Conservation (phyloP, 2,329 filamentous ascomycete species). For the Fusarium mangiferae region DNA sequence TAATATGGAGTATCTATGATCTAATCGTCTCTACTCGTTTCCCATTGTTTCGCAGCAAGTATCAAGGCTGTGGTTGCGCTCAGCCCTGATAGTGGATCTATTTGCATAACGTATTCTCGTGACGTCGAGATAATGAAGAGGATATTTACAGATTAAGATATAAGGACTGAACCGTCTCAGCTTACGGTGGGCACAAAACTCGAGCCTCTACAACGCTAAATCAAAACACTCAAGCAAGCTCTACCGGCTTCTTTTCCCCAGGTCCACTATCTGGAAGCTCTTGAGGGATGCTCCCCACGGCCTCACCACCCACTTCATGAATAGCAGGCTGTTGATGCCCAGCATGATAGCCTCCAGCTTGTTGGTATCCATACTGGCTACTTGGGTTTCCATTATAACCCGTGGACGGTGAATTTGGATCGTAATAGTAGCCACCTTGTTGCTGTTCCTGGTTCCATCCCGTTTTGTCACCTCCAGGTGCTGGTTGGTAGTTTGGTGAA, state of each 20-base stretch:
- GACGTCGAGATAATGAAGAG: neutral
- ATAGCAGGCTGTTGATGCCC: neutral
- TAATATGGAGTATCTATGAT: conserved; percentile 5
- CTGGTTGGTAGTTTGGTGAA: neutral
- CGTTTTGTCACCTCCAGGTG: neutral
- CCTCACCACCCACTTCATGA: conserved; percentile 18
- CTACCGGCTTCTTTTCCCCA: conserved; percentile 6
- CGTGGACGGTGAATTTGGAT: neutral
- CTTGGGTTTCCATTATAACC: neutral
- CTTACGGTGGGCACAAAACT: neutral
- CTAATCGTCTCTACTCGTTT: neutral
- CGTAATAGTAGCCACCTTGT: neutral
- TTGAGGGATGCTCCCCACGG: conserved; percentile 9
- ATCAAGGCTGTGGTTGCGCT: neutral
- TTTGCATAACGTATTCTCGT: neutral
- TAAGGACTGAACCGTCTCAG: neutral
- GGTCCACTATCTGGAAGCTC: conserved; percentile 2
- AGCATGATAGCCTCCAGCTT: neutral
- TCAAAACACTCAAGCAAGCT: conserved; percentile 5
- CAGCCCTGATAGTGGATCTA: conserved; percentile 16
- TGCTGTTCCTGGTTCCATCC: conserved; percentile 13
- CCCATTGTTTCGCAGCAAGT: neutral
- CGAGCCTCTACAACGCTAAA: neutral
- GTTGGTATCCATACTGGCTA: neutral
- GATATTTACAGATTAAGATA: neutral